phyloP scores from a whole-genome alignment of 2,329 filamentous ascomycete species.

The Aureobasidium pullulans region DNA sequence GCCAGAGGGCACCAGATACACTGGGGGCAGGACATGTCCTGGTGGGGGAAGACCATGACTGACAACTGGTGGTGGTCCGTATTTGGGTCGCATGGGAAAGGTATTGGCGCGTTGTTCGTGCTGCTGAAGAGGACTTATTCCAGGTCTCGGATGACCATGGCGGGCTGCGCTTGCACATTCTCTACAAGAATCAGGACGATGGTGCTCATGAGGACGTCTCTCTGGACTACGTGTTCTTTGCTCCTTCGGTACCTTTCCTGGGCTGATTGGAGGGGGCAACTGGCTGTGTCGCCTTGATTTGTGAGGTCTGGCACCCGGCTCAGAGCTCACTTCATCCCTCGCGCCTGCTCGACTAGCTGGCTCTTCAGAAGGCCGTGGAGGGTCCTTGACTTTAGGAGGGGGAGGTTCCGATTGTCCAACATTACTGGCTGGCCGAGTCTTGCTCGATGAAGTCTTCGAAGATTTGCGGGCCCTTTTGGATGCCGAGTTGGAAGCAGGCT shows the following conservation, averaged over 20 bases:
- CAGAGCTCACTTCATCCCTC: not conserved
- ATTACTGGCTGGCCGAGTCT: not conserved
- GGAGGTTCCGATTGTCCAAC: not conserved
- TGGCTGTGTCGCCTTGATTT: not conserved
- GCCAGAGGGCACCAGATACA: not conserved
- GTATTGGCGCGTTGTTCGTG: not conserved
- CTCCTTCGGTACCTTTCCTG: not conserved
- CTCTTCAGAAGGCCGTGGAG: not conserved
- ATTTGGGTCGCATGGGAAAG: not conserved
- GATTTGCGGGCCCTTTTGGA: constrained; percentile 2
- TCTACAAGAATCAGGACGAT: not conserved
- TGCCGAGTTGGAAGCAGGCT: constrained; percentile 2
- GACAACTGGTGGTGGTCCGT: not conserved
- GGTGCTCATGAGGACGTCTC: not conserved
- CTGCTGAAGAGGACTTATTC: not conserved
- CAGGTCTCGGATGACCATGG: not conserved
- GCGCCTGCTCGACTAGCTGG: not conserved
- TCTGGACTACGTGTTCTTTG: not conserved
- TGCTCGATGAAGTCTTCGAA: not conserved
- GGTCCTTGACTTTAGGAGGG: not conserved
- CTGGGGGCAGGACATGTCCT: not conserved
- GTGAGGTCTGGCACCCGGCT: not conserved
- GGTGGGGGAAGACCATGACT: not conserved
- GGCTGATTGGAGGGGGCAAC: not conserved
- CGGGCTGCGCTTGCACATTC: not conserved